Evolutionary conservation across 768 basidiomycete species (phyloP).

Genomic region (Lenzites betulinus): DNA sequence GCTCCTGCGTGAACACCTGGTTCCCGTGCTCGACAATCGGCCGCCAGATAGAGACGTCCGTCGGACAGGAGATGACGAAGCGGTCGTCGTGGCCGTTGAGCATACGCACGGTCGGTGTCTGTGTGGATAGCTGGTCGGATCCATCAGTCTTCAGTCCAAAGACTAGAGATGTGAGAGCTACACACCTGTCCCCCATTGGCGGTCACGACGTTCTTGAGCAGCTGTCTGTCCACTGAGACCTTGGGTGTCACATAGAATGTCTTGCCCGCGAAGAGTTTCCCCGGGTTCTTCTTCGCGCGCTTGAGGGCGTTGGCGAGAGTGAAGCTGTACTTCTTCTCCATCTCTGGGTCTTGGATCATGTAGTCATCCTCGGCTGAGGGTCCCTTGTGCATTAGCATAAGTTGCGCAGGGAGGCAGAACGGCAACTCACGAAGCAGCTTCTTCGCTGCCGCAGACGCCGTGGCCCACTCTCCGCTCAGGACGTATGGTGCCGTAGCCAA

Average conservation of each 20-base stretch:
- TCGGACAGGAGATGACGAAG: slow-evolving; percentile 65
- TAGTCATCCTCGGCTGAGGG: slow-evolving; percentile 63
- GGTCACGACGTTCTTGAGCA: slow-evolving; percentile 68
- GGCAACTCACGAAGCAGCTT: slow-evolving; percentile 63
- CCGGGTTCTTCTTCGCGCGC: slow-evolving; percentile 53
- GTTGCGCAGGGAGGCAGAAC: background rate
- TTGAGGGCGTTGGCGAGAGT: slow-evolving; percentile 60
- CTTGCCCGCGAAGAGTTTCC: slow-evolving; percentile 61
- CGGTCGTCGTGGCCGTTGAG: slow-evolving; percentile 51
- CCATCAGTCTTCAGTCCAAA: background rate
- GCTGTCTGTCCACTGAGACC: slow-evolving; percentile 56
- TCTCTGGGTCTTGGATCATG: slow-evolving; percentile 56
- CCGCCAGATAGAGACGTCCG: slow-evolving; percentile 68
- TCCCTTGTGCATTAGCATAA: background rate
- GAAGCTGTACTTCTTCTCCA: slow-evolving; percentile 69
- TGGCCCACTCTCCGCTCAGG: slow-evolving; percentile 70
- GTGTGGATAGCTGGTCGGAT: slow-evolving; percentile 40
- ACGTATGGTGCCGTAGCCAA: slow-evolving; percentile 63
- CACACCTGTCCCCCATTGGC: slow-evolving; percentile 74
- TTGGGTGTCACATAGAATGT: slow-evolving; percentile 77
- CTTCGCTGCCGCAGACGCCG: slow-evolving; percentile 54
- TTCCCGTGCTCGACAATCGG: slow-evolving; percentile 52
- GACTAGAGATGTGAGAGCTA: slow-evolving; percentile 1
- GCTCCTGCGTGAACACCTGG: slow-evolving; percentile 68
- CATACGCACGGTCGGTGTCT: slow-evolving; percentile 56